Evolutionary conservation across 352 stramenopile species (phyloP).

Genomic region (Phytophthora pisi): DNA sequence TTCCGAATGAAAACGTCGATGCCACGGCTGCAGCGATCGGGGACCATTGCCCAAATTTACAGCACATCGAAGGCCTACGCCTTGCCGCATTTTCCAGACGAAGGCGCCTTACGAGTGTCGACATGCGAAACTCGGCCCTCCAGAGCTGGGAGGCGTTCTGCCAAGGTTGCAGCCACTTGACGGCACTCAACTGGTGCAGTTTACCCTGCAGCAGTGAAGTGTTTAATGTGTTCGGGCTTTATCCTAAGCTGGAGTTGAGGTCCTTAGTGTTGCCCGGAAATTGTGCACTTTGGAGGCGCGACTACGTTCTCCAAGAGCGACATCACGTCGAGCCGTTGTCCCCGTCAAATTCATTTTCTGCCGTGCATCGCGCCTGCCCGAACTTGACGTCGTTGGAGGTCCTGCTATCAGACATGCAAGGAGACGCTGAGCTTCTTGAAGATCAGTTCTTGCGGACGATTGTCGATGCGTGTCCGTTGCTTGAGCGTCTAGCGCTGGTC

Average conservation of each 20-base stretch:
- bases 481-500: conserved; percentile 25
- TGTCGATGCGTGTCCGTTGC: conserved; percentile 13
- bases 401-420: conserved; percentile 33
- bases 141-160: conserved; percentile 40
- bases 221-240: conserved; percentile 33
- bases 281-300: conserved; percentile 38
- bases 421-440: conserved; percentile 25
- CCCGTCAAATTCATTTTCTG: conserved; percentile 22
- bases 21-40: conserved; percentile 25
- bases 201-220: conserved; percentile 43
- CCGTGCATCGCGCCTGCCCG: conserved; percentile 30
- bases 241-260: conserved; percentile 26
- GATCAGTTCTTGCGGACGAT: conserved; percentile 35
- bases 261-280: conserved; percentile 37
- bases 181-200: conserved; percentile 35
- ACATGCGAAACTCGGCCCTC: conserved; percentile 32
- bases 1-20: conserved; percentile 37
- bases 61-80: conserved; percentile 33
- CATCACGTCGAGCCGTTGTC: conserved; percentile 28
- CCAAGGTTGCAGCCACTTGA: conserved; percentile 27
- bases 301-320: conserved; percentile 37
- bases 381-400: conserved; percentile 29
- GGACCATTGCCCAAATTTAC: conserved; percentile 22
- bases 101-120: conserved; percentile 30
- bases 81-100: conserved; percentile 33